phyloP scores from a whole-genome alignment of 1,284 basidiomycete species.

The Ustilago shanxiensis region DNA sequence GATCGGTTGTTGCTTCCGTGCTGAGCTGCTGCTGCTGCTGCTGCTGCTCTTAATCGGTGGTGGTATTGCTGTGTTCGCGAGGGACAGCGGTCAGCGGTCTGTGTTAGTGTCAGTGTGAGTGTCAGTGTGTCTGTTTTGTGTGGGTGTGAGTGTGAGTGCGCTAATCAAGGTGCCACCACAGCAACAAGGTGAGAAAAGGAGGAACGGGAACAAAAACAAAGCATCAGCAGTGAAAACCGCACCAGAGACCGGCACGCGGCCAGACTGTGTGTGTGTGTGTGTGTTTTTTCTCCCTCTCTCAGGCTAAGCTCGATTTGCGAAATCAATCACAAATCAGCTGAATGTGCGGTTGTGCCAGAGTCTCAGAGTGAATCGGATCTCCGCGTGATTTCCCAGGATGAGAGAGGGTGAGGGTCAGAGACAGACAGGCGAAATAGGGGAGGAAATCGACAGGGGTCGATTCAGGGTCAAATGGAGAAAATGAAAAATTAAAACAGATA shows the following conservation, averaged over 20 bases:
- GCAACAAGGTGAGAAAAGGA: background rate
- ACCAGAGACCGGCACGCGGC: background rate
- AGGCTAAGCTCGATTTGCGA: background rate
- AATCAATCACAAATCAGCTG: slow-evolving; percentile 6
- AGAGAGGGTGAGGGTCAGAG: background rate
- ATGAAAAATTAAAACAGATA: no score
- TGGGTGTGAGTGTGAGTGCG: slow-evolving; percentile 3
- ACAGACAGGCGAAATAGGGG: slow-evolving; percentile 14
- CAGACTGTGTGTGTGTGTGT: background rate
- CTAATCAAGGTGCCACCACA: background rate
- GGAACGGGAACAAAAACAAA: background rate
- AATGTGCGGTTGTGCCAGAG: slow-evolving; percentile 5
- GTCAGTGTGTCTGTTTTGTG: background rate
- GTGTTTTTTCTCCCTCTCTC: no score
- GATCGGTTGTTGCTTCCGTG: slow-evolving; percentile 5
- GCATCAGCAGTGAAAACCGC: background rate
- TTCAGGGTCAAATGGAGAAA: slow-evolving; percentile 6
- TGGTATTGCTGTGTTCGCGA: background rate
- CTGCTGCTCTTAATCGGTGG: no score
- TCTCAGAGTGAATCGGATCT: background rate
- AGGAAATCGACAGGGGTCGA: slow-evolving; percentile 13
- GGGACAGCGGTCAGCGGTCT: slow-evolving; percentile 1
- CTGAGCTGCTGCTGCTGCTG: background rate
- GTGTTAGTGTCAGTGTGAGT: no score
- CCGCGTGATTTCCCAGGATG: background rate